Evolutionary conservation across 148 eudicot genomes (phyloP).

Genomic region (Cornus kousa): DNA sequence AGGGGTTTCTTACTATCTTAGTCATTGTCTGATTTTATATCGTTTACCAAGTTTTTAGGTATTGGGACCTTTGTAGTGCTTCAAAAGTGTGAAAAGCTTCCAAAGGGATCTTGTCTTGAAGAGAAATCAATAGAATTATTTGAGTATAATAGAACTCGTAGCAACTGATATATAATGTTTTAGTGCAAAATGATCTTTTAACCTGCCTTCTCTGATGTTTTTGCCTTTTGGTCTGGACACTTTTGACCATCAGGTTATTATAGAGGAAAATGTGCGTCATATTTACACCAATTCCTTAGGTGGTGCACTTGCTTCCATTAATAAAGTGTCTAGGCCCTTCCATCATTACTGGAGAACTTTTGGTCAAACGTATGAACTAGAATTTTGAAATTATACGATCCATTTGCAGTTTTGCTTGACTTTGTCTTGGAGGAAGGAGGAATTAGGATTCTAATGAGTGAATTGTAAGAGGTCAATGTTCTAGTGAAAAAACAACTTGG

Average conservation of each 20-base stretch:
- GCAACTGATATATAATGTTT: neutral
- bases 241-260: neutral
- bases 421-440: neutral
- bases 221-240: neutral
- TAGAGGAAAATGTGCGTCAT: neutral
- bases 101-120: neutral
- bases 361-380: neutral
- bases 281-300: neutral
- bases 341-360: neutral
- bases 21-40: neutral
- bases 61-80: neutral
- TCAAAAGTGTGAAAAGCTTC: neutral
- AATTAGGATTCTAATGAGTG: neutral
- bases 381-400: neutral
- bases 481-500: neutral
- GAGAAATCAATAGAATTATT: neutral
- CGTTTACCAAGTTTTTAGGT: neutral
- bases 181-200: neutral
- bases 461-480: too few species aligned
- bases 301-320: neutral
- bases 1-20: neutral
- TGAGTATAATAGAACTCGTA: neutral
- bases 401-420: neutral
- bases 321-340: neutral
- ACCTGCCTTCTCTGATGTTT: neutral